phyloP scores from a whole-genome alignment of 192 early-diverging fungal species.

The Oehlia diaphana region DNA sequence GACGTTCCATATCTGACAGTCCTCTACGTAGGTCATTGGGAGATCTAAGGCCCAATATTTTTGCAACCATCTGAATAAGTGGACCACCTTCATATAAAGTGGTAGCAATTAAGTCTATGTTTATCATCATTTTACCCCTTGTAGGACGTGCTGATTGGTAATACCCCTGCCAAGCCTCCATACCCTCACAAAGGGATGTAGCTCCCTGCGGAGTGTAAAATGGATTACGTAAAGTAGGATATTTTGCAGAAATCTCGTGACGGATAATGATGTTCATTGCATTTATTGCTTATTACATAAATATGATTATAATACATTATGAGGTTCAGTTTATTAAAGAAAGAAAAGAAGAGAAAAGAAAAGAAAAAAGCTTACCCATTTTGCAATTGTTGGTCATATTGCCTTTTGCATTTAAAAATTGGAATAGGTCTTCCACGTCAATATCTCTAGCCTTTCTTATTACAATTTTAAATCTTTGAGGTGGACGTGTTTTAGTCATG shows the following conservation, averaged over 20 bases:
- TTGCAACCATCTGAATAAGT: constrained; percentile 68
- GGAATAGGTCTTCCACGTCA: constrained; percentile 59
- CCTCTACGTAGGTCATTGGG: constrained; percentile 48
- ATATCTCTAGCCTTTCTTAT: constrained; percentile 57
- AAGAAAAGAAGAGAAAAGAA: too few relatives aligned
- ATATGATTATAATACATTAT: background rate
- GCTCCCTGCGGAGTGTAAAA: constrained; percentile 78
- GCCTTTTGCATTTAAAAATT: constrained; percentile 50
- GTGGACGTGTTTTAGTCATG: constrained; percentile 30
- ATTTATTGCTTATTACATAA: constrained; percentile 45
- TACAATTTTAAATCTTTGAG: constrained; percentile 59
- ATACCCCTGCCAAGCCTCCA: constrained; percentile 91
- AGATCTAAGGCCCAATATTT: constrained; percentile 58
- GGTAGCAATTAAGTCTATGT: constrained; percentile 67
- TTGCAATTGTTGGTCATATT: constrained; percentile 39
- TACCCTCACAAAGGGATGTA: constrained; percentile 57
- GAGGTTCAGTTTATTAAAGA: background rate
- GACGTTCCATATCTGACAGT: constrained; percentile 39
- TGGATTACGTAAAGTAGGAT: constrained; percentile 78
- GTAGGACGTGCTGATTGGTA: constrained; percentile 76
- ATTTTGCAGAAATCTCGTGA: constrained; percentile 68
- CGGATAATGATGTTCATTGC: constrained; percentile 51
- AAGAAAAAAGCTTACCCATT: constrained; percentile 11
- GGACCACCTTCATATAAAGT: constrained; percentile 65
- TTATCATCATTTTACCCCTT: constrained; percentile 59